Percentiles rank a stretch among this genome's conserved stretches.
Evolutionary conservation across 2,329 filamentous ascomycete species (phyloP).

Genomic region (Cladosporium colombiae): DNA sequence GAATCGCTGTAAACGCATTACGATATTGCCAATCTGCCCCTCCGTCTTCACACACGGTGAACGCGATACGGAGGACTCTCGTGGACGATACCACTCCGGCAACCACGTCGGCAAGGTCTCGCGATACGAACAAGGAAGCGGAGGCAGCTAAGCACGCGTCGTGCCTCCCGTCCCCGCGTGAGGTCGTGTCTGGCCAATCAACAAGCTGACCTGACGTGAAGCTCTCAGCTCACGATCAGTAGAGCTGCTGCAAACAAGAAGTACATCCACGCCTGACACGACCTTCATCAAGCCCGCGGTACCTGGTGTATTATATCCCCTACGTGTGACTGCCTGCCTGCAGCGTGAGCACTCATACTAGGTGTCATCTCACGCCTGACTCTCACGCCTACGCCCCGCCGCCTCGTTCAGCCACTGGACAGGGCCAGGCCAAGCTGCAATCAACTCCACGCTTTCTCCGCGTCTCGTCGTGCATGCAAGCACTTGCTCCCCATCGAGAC

Average conservation of each 20-base stretch:
- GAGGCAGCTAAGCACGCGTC: slow-evolving; percentile 4
- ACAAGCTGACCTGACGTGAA: neutral
- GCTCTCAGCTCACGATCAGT: slow-evolving; percentile 16
- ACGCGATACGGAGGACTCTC: neutral
- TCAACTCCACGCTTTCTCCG: slow-evolving; percentile 12
- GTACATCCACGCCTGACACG: neutral
- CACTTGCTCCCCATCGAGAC: slow-evolving; percentile 18
- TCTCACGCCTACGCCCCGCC: neutral
- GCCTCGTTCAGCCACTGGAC: slow-evolving; percentile 9
- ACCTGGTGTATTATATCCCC: neutral
- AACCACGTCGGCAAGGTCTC: neutral
- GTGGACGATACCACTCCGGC: neutral
- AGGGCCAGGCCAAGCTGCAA: neutral
- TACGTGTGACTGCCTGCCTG: slow-evolving; percentile 13
- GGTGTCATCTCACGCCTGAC: neutral
- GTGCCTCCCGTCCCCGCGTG: slow-evolving; percentile 3
- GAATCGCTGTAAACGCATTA: neutral
- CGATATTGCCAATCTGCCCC: too few species aligned
- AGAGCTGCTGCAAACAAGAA: neutral
- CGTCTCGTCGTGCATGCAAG: slow-evolving; percentile 16
- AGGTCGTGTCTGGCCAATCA: slow-evolving; percentile 2
- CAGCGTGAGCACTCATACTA: neutral
- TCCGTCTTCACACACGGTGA: neutral
- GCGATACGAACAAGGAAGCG: neutral
- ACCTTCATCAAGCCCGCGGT: neutral